A percentile compares a stretch with the other conserved stretches of the same genome.
Evolutionary conservation across 176 grass and related monocot species (phyloP).

Genomic region (Ensete ventricosum): DNA sequence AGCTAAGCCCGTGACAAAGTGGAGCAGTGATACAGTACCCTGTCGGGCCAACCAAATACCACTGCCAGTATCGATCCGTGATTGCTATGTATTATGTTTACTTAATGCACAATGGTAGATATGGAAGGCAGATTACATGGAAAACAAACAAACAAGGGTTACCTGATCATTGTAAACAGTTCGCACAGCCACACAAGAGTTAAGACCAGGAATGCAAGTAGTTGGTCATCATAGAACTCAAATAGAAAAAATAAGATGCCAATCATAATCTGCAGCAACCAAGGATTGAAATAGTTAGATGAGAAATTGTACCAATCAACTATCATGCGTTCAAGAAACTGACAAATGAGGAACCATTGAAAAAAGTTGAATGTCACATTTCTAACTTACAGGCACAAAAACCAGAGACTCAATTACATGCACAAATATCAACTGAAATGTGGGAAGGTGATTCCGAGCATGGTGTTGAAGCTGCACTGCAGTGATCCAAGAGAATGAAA

Average conservation of each 20-base stretch:
- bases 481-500: constrained; percentile 22
- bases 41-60: too few species aligned
- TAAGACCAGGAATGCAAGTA: constrained; percentile 89
- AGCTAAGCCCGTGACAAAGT: too few species aligned
- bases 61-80: too few species aligned
- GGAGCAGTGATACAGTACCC: too few species aligned
- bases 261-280: constrained; percentile 80
- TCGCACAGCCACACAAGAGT: constrained; percentile 99
- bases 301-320: neutral
- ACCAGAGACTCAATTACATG: constrained; percentile 98
- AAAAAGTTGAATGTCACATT: neutral
- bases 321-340: neutral
- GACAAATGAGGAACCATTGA: neutral
- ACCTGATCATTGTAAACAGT: constrained; percentile 99
- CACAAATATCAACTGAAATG: constrained; percentile 96
- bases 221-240: constrained; percentile 95
- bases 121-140: neutral
- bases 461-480: constrained; percentile 99
- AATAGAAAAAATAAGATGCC: constrained; percentile 97
- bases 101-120: neutral
- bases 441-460: constrained; percentile 86
- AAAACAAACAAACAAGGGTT: constrained; percentile 8
- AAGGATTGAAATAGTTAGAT: constrained; percentile 30
- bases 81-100: neutral
- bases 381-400: constrained; percentile 84